Base-by-base conservation (phyloP, 768 basidiomycete genomes). In the Xerocomus spinulosus region DNA sequence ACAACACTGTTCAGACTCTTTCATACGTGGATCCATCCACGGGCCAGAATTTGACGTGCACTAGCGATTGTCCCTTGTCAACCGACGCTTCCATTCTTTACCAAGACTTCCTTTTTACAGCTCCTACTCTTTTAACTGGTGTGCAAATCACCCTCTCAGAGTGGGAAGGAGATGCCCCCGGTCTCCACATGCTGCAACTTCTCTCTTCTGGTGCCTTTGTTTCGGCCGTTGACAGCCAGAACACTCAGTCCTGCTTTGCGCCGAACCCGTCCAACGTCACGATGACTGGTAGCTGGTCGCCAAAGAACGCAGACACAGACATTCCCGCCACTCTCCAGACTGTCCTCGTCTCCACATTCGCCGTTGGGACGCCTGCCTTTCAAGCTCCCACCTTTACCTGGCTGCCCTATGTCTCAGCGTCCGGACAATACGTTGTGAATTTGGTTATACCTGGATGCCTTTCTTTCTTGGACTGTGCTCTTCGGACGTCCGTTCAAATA, bases 201-300 rank as follows among this genome's bases (percentile, higher is more conserved):
- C 80, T 99, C 17, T 93, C 92, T 3, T 85, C 90, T 15, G 96
- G 95, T 50, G 87, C 93, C 14, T 94, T 88, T 58, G 90, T 85
- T 12, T 92, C 91, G 1, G 79, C 91, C 2, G 68, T 88, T 46
- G 62, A 68, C 42, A 60, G 61, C 14, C 73, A 82, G 44, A 90
- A 93, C 58, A 69, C 67, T 4, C 60, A 72, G 33, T 87, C 88
- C 2, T 93, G 92, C 62, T 92, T 84, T 60, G 82, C 90, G 2
- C 83, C 89, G 1, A 77, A 73, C 49, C 71, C 87, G 1, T 92
- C 92, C 21, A 82, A 81, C 54, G 77, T 81, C 5, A 72, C 79
- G 0, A 73, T 70, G 44, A 85, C 83, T 2, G 90, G 92, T 8
- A 60, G 67, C 14, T 97, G 95, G 95, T 71, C 59, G 0, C 70